Base-by-base conservation (phyloP, 306 rosid species). In the Vicia sativa region DNA sequence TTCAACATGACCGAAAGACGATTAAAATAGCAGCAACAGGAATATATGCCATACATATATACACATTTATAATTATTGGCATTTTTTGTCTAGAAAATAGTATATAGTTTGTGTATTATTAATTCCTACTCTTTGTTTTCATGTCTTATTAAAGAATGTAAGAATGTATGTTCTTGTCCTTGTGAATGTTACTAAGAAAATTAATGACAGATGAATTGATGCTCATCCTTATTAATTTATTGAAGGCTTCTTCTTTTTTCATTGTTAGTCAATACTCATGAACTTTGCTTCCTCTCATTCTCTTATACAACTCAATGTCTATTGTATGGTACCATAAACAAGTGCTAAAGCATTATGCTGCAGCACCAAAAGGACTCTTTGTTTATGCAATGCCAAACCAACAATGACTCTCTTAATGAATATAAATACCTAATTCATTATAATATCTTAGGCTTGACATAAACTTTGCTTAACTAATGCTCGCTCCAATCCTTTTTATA, bases 1-100 rank as follows among this genome's bases (percentile, higher is more conserved):
- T 72, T 83, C 96, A 13, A 77, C 84, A 55, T 80, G 74, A 85
- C 83, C 87, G 54, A 87, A 45, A 68, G 95, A 92, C 55, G 91
- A 74, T 29, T 89, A 86, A 56, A 38, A 31, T 73, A 65, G 71
- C 66, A 49, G 67, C 70, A 46, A 67, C 74, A 67, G 78, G 73
- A 83, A 82, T 74, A 84, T 76, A 77, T 76, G 77, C 76, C 91
- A 66, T 70, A 52, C 3, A 59, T 37, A 68, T 84, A 84, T 80
- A 55, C 80, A 74, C 62, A 28, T 55, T 71, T 72, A 77, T 73
- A 64, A 85, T 81, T 85, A 69, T 80, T 81, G 85, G 84, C 79
- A 74, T 59, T 74, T 79, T 79, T 77, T 73, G 70, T 58, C 71
- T 68, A 78, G 76, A 78, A 76, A 74, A 77, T 78, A 73, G 85